Conservation (phyloP, 768 basidiomycete species). For the Sarcodon aspratus region DNA sequence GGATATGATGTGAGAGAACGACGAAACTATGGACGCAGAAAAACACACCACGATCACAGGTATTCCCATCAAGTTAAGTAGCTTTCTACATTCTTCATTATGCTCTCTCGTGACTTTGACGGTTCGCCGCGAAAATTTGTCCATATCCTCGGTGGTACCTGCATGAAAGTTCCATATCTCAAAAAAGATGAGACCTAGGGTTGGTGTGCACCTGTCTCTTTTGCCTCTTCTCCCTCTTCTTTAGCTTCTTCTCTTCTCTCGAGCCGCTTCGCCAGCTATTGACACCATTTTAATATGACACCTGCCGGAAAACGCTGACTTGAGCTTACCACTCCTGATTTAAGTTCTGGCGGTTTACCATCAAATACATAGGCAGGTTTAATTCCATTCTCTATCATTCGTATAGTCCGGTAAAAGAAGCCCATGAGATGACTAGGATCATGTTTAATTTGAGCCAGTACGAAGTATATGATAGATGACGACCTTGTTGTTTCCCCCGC, state of each 20-base stretch:
- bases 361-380: constrained; percentile 98
- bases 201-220: constrained; percentile 57
- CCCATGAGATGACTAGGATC: constrained; percentile 86
- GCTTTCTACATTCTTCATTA: constrained; percentile 85
- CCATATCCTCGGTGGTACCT: constrained; percentile 87
- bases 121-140: constrained; percentile 78
- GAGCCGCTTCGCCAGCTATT: constrained; percentile 91
- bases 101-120: constrained; percentile 94
- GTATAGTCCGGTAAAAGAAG: constrained; percentile 93
- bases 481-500: constrained; percentile 89
- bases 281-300: neutral
- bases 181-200: constrained; percentile 5
- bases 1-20: neutral
- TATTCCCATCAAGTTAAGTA: constrained; percentile 93
- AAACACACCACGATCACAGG: constrained; percentile 78
- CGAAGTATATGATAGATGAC: neutral
- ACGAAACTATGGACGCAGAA: neutral
- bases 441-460: neutral
- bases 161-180: neutral
- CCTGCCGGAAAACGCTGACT: neutral
- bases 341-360: constrained; percentile 95
- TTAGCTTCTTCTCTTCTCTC: constrained; percentile 87
- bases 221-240: constrained; percentile 91
- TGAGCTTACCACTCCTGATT: constrained; percentile 83
- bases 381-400: constrained; percentile 97